A percentile compares a stretch with the other conserved stretches of the same genome.
These are phyloP conservation scores for Mycena haematopus DNA, from an alignment of 768 basidiomycete species.

Conservation along the genomic window DNA sequence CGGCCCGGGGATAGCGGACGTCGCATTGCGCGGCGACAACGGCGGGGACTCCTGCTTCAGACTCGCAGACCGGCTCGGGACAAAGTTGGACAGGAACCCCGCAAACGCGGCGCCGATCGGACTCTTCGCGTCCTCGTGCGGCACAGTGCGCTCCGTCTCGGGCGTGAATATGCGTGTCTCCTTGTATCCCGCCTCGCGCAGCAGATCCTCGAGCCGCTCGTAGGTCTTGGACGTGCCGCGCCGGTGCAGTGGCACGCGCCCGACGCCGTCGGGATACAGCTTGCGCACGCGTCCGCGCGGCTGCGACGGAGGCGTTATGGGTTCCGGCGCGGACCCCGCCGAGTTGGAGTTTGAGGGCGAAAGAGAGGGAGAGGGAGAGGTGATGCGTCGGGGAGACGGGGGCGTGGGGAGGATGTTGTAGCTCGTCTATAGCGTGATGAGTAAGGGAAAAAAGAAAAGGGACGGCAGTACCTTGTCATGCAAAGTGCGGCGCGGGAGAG, in stretches of 20 bases:
- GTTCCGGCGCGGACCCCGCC: constrained; percentile 47
- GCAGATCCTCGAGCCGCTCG: constrained; percentile 84
- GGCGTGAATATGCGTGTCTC: constrained; percentile 92
- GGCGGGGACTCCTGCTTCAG: constrained; percentile 32
- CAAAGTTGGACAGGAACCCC: constrained; percentile 68
- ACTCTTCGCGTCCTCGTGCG: constrained; percentile 39
- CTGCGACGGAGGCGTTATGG: constrained; percentile 50
- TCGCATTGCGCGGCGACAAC: too few species aligned
- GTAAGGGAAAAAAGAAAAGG: neutral
- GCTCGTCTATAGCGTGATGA: constrained; percentile 32
- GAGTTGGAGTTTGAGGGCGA: constrained; percentile 47
- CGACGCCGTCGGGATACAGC: constrained; percentile 65
- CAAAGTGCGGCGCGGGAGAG: constrained; percentile 20
- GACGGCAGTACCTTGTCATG: constrained; percentile 27
- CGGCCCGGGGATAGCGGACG: neutral
- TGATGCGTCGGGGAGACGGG: constrained; percentile 40
- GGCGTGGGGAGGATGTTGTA: constrained; percentile 36
- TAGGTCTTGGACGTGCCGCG: constrained; percentile 83
- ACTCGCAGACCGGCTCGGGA: constrained; percentile 49
- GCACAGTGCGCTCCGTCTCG: constrained; percentile 64
- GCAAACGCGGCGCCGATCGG: constrained; percentile 62
- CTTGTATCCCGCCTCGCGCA: constrained; percentile 89
- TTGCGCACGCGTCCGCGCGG: constrained; percentile 47
- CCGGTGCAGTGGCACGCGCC: constrained; percentile 76
- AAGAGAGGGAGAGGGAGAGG: constrained; percentile 43